Conservation (phyloP, 2,329 filamentous ascomycete species). For the Plectosphaerella plurivora region DNA sequence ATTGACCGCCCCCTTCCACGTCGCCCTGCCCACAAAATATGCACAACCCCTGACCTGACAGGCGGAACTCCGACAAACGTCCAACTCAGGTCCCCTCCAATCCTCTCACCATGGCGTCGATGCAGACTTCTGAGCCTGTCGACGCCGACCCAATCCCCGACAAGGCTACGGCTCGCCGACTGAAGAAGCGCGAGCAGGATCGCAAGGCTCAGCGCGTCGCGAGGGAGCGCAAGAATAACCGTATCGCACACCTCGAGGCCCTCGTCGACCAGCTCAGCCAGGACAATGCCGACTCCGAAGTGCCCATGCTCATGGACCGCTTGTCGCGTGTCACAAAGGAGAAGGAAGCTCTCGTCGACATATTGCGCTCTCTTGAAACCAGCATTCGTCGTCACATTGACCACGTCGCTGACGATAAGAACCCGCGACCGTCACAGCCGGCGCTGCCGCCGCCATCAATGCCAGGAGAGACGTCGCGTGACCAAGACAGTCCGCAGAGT, state of each 20-base stretch:
- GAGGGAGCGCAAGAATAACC: conserved; percentile 23
- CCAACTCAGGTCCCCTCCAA: too few species aligned
- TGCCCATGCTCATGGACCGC: conserved; percentile 18
- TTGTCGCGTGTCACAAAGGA: conserved; percentile 18
- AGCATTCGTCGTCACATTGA: conserved; percentile 10
- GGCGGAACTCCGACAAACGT: too few species aligned
- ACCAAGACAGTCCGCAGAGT: background rate
- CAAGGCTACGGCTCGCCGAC: conserved; percentile 11
- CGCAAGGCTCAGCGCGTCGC: conserved; percentile 24
- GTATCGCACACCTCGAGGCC: conserved; percentile 23
- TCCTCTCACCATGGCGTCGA: too few species aligned
- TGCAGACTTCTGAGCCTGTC: too few species aligned
- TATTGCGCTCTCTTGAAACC: conserved; percentile 10
- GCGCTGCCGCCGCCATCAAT: background rate
- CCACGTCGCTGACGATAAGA: background rate
- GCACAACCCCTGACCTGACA: too few species aligned
- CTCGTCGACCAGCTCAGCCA: conserved; percentile 19
- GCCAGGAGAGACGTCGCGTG: background rate
- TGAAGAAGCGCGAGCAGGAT: conserved; percentile 26
- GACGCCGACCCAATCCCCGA: background rate
- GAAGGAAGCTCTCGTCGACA: conserved; percentile 12
- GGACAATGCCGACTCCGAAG: conserved; percentile 18
- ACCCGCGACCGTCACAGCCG: background rate
- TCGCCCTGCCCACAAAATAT: too few species aligned
- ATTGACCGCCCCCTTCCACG: too few species aligned